Evolutionary conservation across 2,329 filamentous ascomycete genomes (phyloP).

Genomic region (Drechmeria coniospora): DNA sequence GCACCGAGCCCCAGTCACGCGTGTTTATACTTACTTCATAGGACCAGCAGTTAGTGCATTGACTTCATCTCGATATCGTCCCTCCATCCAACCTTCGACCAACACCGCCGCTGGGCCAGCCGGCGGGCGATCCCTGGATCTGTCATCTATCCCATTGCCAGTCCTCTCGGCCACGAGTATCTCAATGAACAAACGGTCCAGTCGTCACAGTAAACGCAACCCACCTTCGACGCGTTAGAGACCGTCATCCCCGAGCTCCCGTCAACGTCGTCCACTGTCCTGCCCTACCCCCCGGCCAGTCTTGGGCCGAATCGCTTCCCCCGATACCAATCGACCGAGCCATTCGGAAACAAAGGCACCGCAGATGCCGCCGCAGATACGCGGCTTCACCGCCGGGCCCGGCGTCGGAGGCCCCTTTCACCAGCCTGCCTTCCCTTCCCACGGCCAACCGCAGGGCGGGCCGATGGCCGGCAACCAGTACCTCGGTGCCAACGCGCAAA

Average conservation of each 20-base stretch:
- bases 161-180: too few species aligned
- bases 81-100: too few species aligned
- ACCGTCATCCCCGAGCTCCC: constrained; percentile 3
- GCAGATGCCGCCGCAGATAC: constrained; percentile 22
- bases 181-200: constrained; percentile 8
- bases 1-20: too few species aligned
- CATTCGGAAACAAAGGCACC: not conserved
- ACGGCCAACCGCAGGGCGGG: constrained; percentile 32
- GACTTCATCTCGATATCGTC: too few species aligned
- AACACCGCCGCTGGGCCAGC: too few species aligned
- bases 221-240: constrained; percentile 15
- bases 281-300: not conserved
- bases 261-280: too few species aligned
- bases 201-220: constrained; percentile 5
- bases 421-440: constrained; percentile 35
- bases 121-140: too few species aligned
- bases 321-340: not conserved
- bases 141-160: too few species aligned
- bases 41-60: too few species aligned
- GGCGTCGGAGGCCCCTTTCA: constrained; percentile 24
- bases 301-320: not conserved
- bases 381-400: constrained; percentile 22
- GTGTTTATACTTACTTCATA: too few species aligned
- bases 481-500: constrained; percentile 49
- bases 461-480: constrained; percentile 56